Conservation (phyloP, 2,329 filamentous ascomycete genomes). For the Fusarium siculi region DNA sequence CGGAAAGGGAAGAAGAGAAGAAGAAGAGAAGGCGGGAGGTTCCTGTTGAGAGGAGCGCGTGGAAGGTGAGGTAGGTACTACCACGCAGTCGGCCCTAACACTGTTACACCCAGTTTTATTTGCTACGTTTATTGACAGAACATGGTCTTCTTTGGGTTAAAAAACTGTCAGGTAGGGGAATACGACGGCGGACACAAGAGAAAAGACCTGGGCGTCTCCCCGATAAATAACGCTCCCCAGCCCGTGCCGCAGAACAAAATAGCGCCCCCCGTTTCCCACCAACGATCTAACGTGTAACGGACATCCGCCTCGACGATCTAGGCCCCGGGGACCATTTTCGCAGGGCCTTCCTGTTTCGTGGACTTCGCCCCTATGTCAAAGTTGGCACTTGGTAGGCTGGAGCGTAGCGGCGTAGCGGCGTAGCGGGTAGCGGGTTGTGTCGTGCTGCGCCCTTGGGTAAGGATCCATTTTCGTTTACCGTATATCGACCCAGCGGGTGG, state of each 20-base stretch:
- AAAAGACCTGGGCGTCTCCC: neutral
- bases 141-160: neutral
- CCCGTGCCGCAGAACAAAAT: neutral
- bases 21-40: neutral
- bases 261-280: neutral
- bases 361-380: neutral
- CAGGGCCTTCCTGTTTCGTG: neutral
- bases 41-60: neutral
- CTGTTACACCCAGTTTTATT: conserved; percentile 16
- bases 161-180: neutral
- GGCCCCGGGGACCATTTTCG: neutral
- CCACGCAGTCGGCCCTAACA: conserved; percentile 8
- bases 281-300: conserved; percentile 11
- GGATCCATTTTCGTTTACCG: conserved; percentile 33
- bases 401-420: neutral
- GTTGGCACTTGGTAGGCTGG: neutral
- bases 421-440: neutral
- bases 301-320: conserved; percentile 7
- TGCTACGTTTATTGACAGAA: neutral
- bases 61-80: neutral
- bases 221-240: conserved; percentile 28
- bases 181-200: neutral
- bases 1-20: neutral
- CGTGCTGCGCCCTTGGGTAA: neutral
- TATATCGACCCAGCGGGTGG: conserved; percentile 15